Evolutionary conservation across 208 protist genomes (phyloP).

Genomic region (Leishmania tarentolae): DNA sequence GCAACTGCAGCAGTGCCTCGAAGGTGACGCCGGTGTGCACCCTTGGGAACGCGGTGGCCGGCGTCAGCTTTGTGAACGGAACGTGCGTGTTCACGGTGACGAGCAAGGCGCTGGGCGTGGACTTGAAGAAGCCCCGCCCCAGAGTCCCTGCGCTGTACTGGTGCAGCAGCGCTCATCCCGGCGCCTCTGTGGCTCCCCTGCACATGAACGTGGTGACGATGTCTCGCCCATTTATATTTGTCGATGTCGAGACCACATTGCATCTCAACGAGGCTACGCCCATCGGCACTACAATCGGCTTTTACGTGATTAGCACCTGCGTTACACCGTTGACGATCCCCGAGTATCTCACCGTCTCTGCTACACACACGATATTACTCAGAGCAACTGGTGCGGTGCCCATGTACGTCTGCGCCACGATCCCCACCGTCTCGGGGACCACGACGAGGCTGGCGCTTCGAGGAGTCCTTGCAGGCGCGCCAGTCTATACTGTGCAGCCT

Average conservation of each 20-base stretch:
- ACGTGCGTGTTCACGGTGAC: constrained; percentile 6
- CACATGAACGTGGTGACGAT: not conserved
- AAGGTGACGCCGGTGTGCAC: not conserved
- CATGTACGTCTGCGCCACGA: constrained; percentile 11
- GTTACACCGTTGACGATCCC: not conserved
- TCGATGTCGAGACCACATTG: not conserved
- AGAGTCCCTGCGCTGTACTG: not conserved
- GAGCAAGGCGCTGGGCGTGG: not conserved
- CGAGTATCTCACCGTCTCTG: not conserved
- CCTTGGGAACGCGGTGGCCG: not conserved
- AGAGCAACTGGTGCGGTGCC: not conserved
- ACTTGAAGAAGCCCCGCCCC: not conserved
- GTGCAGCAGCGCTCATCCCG: constrained; percentile 4
- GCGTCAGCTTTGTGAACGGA: not conserved
- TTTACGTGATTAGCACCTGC: not conserved
- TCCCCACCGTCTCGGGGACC: not conserved
- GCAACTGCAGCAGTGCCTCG: not conserved
- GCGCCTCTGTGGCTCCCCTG: not conserved
- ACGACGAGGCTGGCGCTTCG: not conserved
- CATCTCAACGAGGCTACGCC: not conserved
- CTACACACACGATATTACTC: not conserved
- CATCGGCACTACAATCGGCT: not conserved
- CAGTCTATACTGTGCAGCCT: not conserved
- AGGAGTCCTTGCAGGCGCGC: not conserved
- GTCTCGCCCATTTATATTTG: not conserved